Evolutionary conservation across 2,329 filamentous ascomycete species (phyloP), one percentile per base, ranked within the genome.

Genomic region (Didymella lethalis): DNA sequence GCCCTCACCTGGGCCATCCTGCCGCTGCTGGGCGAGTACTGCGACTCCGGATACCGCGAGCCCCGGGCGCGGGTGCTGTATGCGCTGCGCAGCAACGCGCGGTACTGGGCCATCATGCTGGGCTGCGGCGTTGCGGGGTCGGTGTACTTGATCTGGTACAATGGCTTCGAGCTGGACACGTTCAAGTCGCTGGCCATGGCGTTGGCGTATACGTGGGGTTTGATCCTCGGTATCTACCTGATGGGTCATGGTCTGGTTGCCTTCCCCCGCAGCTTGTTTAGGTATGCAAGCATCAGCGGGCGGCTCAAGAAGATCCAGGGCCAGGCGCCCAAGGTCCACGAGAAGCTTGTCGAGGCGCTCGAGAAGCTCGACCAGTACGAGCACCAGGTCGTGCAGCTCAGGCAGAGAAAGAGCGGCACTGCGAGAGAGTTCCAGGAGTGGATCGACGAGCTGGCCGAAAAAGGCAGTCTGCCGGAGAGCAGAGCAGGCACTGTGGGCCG

Each of bases 171-270:
- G 26, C 85, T 90, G 59, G 83, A 82, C 2, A 90, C 89, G 0
- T 83, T 98, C 67, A 97, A 96, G 80, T 89, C 86, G 34, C 82
- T 96, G 40, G 84, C 96, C 64, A 97, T 99, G 91, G 94, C 95
- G 14, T 82, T 98, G 59, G 91, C 94, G 36, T 99, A 99, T 77
- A 92, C 92, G 60, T 98, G 93, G 90, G 93, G 93, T 69, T 80
- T 99, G 68, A 84, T 94, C 4, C 83, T 98, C 51, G 95, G 93
- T 45, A 97, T 99, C 62, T 98, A 97, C 72, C 84, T 99, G 40
- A 98, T 99, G 94, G 95, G 95, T 7, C 95, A 99, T 77, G 95
- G 95, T 7, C 83, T 99, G 26, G 95, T 99, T 31, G 90, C 93
- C 1, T 90, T 99, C 57, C 95, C 95, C 0, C 85, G 94, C 64